Base-by-base conservation (phyloP, 192 early-diverging fungal genomes). In the Podila verticillata region DNA sequence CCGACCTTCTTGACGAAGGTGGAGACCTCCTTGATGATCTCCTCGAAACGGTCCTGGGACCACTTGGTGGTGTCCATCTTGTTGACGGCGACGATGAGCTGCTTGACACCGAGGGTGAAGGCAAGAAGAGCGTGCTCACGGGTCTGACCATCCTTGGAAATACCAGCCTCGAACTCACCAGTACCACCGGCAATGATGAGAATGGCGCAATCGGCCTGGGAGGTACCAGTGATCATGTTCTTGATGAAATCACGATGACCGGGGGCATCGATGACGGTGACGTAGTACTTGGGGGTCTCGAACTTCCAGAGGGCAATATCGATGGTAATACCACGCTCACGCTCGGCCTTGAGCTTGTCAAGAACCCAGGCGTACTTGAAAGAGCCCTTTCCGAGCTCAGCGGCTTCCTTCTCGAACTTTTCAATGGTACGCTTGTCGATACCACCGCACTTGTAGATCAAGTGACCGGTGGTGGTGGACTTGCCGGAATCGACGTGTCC, bases 211-310 rank as follows among this genome's bases (percentile, higher is more conserved):
- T 99, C 97, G 68, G 96, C 97, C 86, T 96, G 96, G 77, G 95
- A 96, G 82, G 97, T 95, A 90, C 97, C 97, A 87, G 97, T 96
- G 86, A 98, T 98, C 97, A 97, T 98, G 95, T 99, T 99, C 91
- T 98, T 98, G 91, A 99, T 98, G 93, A 99, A 99, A 92, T 99
- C 97, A 87, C 97, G 93, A 93, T 99, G 97, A 66, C 97, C 97
- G 59, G 97, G 97, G 85, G 97, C 96, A 87, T 99, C 96, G 86
- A 99, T 98, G 89, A 99, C 93, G 90, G 96, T 99, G 83, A 97
- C 95, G 87, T 95, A 89, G 90, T 91, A 96, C 91, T 97, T 95
- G 87, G 94, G 92, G 68, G 97, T 98, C 87, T 96, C 95, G 89
- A 95, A 93, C 90, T 97, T 96, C 95, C 95, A 95, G 73, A 96